Base-by-base conservation (phyloP, 2,329 filamentous ascomycete species). In the Aspergillus versicolor region DNA sequence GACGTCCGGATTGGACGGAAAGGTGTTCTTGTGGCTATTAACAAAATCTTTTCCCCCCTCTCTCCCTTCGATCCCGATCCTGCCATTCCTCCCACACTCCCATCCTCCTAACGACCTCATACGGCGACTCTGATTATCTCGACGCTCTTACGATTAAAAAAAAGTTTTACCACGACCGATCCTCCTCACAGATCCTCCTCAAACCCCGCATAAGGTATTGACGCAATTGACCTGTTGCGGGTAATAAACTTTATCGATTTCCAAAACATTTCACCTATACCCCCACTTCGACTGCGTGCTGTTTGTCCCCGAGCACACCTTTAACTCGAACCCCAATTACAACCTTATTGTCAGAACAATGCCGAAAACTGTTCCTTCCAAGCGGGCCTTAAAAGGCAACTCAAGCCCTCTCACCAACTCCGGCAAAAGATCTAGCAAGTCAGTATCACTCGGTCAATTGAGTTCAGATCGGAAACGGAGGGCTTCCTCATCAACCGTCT, bases 401-500 rank as follows among this genome's bases (percentile, higher is more conserved):
- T 62, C 62, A 7, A 70, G 65, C 47, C 64, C 67, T 44, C 53
- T 65, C 47, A 63, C 66, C 30, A 65, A 61, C 50, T 40, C 47
- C 58, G 27, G 66, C 56, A 64, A 65, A 42, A 71, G 67, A 47
- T 59, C 64, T 15, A 68, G 64, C 50, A 67, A 68, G 49, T 52
- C 61, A 13, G 58, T 67, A 32, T 53, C 67, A 38, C 53, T 66
- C 40, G 64, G 63, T 21, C 57, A 61, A 13, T 46, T 61, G 37
- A 62, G 60, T 19, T 58, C 63, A 27, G 68, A 71, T 30, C 65
- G 68, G 52, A 75, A 74, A 57, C 64, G 73, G 49, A 69, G 73
- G 49, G 68, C 70, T 2, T 65, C 72, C 1, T 64, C 71, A 19
- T 70, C 71, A 6, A 73, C 72, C 4, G 67, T 73, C 48, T 75